Percentiles rank a stretch among this genome's conserved stretches.
Evolutionary conservation across 805 yeast species (phyloP).

Genomic region (Suhomyces vadensis): DNA sequence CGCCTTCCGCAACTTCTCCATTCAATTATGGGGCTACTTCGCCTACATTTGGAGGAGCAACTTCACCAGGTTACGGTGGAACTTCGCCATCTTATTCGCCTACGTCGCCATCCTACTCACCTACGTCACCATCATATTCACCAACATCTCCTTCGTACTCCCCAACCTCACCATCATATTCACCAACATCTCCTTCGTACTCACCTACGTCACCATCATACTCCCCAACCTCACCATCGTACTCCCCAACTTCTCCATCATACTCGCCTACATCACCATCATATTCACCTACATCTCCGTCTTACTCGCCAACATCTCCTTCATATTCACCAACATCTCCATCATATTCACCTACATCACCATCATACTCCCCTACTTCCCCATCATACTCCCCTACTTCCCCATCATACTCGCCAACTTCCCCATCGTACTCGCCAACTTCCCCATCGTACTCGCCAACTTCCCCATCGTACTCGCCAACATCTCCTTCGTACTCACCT

Average conservation of each 20-base stretch:
- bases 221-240: conserved; percentile 59
- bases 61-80: conserved; percentile 64
- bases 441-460: conserved; percentile 31
- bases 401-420: conserved; percentile 28
- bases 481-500: conserved; percentile 28
- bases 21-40: conserved; percentile 50
- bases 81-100: conserved; percentile 56
- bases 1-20: conserved; percentile 57
- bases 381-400: conserved; percentile 67
- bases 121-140: conserved; percentile 66
- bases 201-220: conserved; percentile 72
- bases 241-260: conserved; percentile 66
- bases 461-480: conserved; percentile 28
- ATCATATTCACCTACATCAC: conserved; percentile 63
- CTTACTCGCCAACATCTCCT: conserved; percentile 79
- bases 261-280: conserved; percentile 81
- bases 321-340: conserved; percentile 79
- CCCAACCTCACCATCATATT: conserved; percentile 59
- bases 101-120: conserved; percentile 46
- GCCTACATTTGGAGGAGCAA: conserved; percentile 66
- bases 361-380: conserved; percentile 68
- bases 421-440: conserved; percentile 29
- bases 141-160: conserved; percentile 70
- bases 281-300: conserved; percentile 77
- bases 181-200: conserved; percentile 72